A percentile compares a stretch with the other conserved stretches of the same genome.
phyloP scores from a whole-genome alignment of 2,329 filamentous ascomycete species.

The Zymoseptoria pseudotritici region DNA sequence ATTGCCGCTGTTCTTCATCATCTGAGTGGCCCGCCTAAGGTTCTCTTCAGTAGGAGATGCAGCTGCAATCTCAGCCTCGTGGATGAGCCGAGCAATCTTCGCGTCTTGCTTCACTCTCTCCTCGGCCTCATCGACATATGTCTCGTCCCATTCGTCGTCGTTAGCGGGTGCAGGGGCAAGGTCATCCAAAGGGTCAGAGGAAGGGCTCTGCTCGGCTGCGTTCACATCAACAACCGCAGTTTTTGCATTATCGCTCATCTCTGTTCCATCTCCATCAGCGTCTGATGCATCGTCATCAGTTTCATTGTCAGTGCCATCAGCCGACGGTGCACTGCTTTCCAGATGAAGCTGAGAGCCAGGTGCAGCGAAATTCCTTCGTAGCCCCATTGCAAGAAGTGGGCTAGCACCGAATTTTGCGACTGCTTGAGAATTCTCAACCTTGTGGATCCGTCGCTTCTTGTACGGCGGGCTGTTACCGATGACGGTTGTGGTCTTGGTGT shows the following conservation, averaged over 20 bases:
- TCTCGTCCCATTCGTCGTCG: conserved; percentile 32
- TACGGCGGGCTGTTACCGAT: conserved; percentile 49
- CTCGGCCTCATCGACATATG: conserved; percentile 49
- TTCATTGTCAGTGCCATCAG: conserved; percentile 22
- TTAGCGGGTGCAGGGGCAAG: conserved; percentile 19
- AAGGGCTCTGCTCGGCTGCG: neutral
- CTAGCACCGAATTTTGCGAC: conserved; percentile 42
- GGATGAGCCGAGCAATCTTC: conserved; percentile 38
- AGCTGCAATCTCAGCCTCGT: conserved; percentile 39
- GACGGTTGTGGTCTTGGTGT: conserved; percentile 55
- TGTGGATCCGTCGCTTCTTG: conserved; percentile 41
- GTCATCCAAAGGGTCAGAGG: conserved; percentile 19
- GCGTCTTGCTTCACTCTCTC: conserved; percentile 46
- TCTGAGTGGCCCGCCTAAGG: conserved; percentile 39
- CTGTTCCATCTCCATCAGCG: conserved; percentile 10
- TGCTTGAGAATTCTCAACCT: conserved; percentile 30
- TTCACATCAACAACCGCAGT: neutral
- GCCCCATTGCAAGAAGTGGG: conserved; percentile 32
- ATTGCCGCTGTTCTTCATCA: conserved; percentile 49
- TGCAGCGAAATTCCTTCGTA: conserved; percentile 47
- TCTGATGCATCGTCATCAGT: conserved; percentile 17
- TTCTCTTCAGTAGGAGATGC: conserved; percentile 37
- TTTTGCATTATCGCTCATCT: neutral
- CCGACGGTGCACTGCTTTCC: conserved; percentile 13
- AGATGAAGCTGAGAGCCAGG: conserved; percentile 40